phyloP scores from a whole-genome alignment of 441 rosid genomes.

The Macaranga tanarius region DNA sequence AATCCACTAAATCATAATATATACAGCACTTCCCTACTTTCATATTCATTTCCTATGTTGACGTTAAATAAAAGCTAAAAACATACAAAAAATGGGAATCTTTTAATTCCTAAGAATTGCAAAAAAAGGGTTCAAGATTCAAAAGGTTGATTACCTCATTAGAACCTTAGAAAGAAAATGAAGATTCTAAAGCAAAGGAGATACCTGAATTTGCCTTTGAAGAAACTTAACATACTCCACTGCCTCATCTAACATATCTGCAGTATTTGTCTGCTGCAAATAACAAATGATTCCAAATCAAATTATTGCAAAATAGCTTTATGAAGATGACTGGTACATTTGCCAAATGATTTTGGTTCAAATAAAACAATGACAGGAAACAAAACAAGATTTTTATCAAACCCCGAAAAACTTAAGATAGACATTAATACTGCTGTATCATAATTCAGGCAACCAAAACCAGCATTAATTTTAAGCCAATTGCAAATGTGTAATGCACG shows the following conservation, averaged over 20 bases:
- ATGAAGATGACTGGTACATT: background rate
- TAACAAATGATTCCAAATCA: background rate
- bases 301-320: background rate
- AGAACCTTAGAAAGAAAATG: constrained; percentile 11
- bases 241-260: constrained; percentile 88
- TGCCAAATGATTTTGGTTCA: background rate
- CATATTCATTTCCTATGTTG: background rate
- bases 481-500: too few species aligned
- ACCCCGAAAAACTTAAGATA: background rate
- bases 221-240: constrained; percentile 74
- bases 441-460: background rate
- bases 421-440: background rate
- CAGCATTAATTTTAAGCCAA: background rate
- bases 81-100: background rate
- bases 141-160: constrained; percentile 4
- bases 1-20: background rate
- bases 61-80: background rate
- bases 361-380: background rate
- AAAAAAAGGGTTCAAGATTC: background rate
- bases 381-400: background rate
- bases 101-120: background rate
- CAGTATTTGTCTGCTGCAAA: constrained; percentile 81
- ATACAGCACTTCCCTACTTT: background rate
- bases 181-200: constrained; percentile 13
- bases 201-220: constrained; percentile 78